phyloP scores from a whole-genome alignment of 2,329 filamentous ascomycete species.

The Teratosphaeria zuluensis region DNA sequence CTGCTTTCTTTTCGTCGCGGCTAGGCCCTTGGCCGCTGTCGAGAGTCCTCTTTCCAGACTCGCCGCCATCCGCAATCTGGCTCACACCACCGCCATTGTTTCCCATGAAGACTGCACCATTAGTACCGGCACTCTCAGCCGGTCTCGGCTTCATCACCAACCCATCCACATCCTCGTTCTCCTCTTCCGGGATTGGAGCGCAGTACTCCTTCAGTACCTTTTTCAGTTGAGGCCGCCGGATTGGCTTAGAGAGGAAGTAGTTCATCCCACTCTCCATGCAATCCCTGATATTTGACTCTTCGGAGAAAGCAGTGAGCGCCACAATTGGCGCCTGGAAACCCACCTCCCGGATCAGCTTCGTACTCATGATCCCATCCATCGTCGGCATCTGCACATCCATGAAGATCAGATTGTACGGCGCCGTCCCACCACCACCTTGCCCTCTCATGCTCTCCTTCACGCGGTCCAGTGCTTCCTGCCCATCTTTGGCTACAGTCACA shows the following conservation, averaged over 20 bases:
- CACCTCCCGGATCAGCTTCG: conserved; percentile 72
- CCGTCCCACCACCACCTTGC: conserved; percentile 13
- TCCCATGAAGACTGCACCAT: background rate
- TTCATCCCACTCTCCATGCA: conserved; percentile 83
- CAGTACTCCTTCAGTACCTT: conserved; percentile 75
- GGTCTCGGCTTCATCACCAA: background rate
- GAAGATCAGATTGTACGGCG: conserved; percentile 75
- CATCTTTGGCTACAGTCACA: conserved; percentile 61
- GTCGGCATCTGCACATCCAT: conserved; percentile 96
- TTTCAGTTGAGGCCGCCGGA: conserved; percentile 74
- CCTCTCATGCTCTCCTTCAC: conserved; percentile 4
- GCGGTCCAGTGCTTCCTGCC: conserved; percentile 66
- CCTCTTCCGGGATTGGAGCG: conserved; percentile 63
- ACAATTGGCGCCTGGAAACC: conserved; percentile 85
- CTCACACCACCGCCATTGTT: background rate
- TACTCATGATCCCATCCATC: conserved; percentile 79
- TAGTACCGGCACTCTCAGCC: background rate
- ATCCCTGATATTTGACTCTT: conserved; percentile 62
- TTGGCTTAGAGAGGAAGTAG: conserved; percentile 67
- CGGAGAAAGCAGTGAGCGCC: conserved; percentile 79
- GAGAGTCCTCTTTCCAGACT: background rate
- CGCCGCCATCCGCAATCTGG: no score
- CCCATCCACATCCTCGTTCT: conserved; percentile 32
- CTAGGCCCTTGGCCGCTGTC: no score
- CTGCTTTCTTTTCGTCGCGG: no score